These are phyloP conservation scores for Arthrobotrys iridis DNA, from an alignment of 2,329 filamentous ascomycete genomes.

Conservation along the genomic window DNA sequence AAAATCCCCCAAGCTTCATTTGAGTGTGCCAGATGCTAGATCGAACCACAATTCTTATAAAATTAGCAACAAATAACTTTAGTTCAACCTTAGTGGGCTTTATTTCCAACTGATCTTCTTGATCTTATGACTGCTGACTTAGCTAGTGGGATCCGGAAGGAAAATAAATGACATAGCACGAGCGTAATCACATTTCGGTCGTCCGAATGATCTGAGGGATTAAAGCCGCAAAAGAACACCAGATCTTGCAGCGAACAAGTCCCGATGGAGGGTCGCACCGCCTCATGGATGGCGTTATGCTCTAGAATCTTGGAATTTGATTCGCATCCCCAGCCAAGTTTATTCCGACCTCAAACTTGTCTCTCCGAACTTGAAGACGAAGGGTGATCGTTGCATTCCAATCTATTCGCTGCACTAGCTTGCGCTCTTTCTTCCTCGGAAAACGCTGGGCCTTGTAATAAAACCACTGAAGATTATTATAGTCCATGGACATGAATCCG, in stretches of 20 bases:
- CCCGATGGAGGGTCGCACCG: conserved; percentile 37
- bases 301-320: conserved; percentile 31
- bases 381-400: conserved; percentile 48
- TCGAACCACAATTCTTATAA: conserved; percentile 28
- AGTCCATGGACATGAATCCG: conserved; percentile 1
- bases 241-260: conserved; percentile 43
- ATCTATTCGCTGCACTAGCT: conserved; percentile 25
- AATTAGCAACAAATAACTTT: conserved; percentile 33
- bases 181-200: conserved; percentile 51
- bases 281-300: conserved; percentile 51
- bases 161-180: conserved; percentile 41
- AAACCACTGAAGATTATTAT: conserved; percentile 5
- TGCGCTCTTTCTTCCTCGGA: conserved; percentile 9
- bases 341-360: conserved; percentile 28
- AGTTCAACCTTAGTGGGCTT: conserved; percentile 7
- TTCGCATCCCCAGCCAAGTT: conserved; percentile 47
- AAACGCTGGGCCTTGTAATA: neutral
- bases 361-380: neutral
- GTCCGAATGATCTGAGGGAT: conserved; percentile 44
- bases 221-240: conserved; percentile 13
- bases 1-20: conserved; percentile 26
- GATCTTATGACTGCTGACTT: conserved; percentile 40
- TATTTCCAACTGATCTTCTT: conserved; percentile 42
- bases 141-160: conserved; percentile 31
- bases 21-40: conserved; percentile 31